These are phyloP conservation scores for Choiromyces venosus DNA, from an alignment of 495 filamentous ascomycete species.

Conservation along the genomic window DNA sequence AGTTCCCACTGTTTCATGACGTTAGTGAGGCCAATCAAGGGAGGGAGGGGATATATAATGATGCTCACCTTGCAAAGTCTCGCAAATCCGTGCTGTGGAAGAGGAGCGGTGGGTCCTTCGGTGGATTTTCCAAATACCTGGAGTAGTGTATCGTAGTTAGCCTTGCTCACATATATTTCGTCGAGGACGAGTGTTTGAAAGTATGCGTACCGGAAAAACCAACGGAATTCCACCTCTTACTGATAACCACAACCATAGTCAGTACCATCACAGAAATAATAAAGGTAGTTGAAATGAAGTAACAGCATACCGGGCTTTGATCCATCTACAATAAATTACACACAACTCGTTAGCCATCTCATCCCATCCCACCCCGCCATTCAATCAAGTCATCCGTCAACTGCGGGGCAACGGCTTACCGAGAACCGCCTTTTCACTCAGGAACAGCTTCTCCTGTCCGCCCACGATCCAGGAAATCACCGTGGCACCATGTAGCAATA, in stretches of 20 bases:
- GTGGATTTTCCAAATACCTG: conserved; percentile 87
- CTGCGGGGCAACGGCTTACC: conserved; percentile 20
- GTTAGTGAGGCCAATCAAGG: not conserved
- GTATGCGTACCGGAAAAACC: conserved; percentile 77
- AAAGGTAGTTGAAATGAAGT: not conserved
- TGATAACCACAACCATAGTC: conserved; percentile 20
- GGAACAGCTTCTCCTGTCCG: conserved; percentile 80
- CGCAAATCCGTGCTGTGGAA: conserved; percentile 95
- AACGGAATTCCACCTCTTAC: conserved; percentile 80
- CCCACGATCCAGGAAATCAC: conserved; percentile 77
- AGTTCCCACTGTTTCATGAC: conserved; percentile 52
- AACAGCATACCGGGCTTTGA: conserved; percentile 44
- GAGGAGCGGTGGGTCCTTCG: conserved; percentile 59
- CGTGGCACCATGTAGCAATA: conserved; percentile 87
- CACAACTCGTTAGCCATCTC: conserved; percentile 2
- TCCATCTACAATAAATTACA: conserved; percentile 48
- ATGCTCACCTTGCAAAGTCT: conserved; percentile 56
- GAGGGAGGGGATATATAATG: not conserved
- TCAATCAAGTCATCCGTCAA: not conserved
- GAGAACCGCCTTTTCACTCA: conserved; percentile 67
- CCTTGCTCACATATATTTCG: not conserved
- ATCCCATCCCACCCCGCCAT: not conserved
- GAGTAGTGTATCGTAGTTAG: not conserved
- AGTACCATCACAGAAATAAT: not conserved
- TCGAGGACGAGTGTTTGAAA: not conserved